Evolutionary conservation across 2,329 filamentous ascomycete species (phyloP), one percentile per base, ranked within the genome.

Genomic region (Phaeosphaeriaceae sp.): DNA sequence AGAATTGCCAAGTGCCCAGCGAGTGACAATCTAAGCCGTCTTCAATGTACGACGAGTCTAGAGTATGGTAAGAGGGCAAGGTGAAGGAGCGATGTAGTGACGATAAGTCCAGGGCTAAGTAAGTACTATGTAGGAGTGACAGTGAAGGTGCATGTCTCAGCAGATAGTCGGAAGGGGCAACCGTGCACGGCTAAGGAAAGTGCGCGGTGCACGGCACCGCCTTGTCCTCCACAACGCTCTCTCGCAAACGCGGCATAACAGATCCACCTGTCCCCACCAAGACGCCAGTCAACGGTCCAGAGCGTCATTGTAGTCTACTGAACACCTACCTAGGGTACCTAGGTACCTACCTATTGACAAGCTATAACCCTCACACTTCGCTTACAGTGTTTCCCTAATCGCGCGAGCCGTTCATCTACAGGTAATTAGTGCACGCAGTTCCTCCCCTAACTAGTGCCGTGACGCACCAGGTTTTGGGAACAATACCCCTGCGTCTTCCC

Each of bases 231-330:
- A 52, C 60, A 63, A 56, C 23, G 23, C 23, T 26, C 6, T 7
- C 58, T 50, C 48, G 48, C 56, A 52, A 58, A 55, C 46, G 54
- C 56, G 60, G 58, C 56, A 65, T 58, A 48, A 54, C 42, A 52
- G 58, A 65, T 55, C 60, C 60, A 58, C 54, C 11, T 46, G 57
- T 45, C 54, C 51, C 54, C 56, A 57, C 56, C 46, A 44, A 5
- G 17, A 46, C 43, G 43, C 41, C n/a, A 30, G 42, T 23, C 38
- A 34, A 47, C 48, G 42, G 38, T 33, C 43, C 29, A 46, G 39
- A 26, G 23, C 23, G 23, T 26, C 23, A 26, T 26, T 34, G 38
- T 33, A 41, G 21, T 42, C 30, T 44, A 33, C 36, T 46, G 7
- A 37, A 17, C 17, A 20, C 17, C 6, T 20, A 37, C 7, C 12